Conservation (phyloP, 805 yeast species). For the Torulaspora franciscae region DNA sequence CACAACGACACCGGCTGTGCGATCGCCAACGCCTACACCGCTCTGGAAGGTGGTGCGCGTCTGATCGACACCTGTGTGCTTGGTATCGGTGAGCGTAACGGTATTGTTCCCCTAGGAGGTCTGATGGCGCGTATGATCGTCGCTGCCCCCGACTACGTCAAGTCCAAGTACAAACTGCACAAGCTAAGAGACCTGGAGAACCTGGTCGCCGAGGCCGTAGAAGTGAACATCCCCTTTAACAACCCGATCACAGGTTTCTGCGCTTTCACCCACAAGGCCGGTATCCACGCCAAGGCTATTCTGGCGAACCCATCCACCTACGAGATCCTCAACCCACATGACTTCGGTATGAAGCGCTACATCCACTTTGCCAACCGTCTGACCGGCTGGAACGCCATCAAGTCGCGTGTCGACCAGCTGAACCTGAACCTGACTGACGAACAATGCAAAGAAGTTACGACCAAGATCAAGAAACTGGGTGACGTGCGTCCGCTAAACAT, state of each 20-base stretch:
- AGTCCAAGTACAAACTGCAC: slow-evolving; percentile 90
- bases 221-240: slow-evolving; percentile 95
- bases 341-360: slow-evolving; percentile 92
- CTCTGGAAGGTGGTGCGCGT: slow-evolving; percentile 95
- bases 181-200: slow-evolving; percentile 93
- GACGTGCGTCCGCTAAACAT: slow-evolving; percentile 91
- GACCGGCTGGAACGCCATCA: slow-evolving; percentile 99
- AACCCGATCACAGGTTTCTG: slow-evolving; percentile 99
- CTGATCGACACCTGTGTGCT: slow-evolving; percentile 91
- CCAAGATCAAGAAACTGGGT: slow-evolving; percentile 88
- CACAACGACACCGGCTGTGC: slow-evolving; percentile 99
- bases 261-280: slow-evolving; percentile 99
- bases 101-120: slow-evolving; percentile 96
- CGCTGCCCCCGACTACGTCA: slow-evolving; percentile 93
- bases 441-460: slow-evolving; percentile 92
- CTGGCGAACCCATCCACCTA: slow-evolving; percentile 98
- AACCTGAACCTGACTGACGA: slow-evolving; percentile 84
- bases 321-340: slow-evolving; percentile 90
- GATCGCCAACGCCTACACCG: slow-evolving; percentile 96
- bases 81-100: slow-evolving; percentile 98
- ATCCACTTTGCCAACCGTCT: slow-evolving; percentile 97
- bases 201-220: slow-evolving; percentile 95
- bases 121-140: slow-evolving; percentile 99
- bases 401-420: slow-evolving; percentile 95
- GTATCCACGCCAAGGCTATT: slow-evolving; percentile 98